Evolutionary conservation across 192 early-diverging fungal genomes (phyloP).

Genomic region (Backusella parvicylindrica): DNA sequence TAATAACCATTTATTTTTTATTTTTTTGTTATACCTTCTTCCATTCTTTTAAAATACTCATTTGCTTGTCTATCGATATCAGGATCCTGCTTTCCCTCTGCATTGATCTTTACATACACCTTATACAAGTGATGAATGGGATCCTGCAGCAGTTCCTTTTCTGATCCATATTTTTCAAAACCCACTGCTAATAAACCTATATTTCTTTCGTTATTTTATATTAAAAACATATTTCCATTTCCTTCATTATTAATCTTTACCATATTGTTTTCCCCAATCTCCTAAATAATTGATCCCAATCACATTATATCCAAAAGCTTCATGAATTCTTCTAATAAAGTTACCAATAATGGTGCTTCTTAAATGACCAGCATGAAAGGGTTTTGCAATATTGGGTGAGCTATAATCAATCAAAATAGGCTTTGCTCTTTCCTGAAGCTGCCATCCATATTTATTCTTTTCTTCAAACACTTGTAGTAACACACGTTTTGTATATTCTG

Average conservation of each 20-base stretch:
- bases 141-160: constrained; percentile 65
- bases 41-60: constrained; percentile 87
- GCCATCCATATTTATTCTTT: constrained; percentile 52
- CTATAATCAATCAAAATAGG: constrained; percentile 86
- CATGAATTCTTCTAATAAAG: constrained; percentile 73
- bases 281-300: constrained; percentile 94
- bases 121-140: constrained; percentile 88
- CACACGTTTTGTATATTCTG: constrained; percentile 41
- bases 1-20: not conserved
- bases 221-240: not conserved
- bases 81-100: constrained; percentile 58
- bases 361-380: constrained; percentile 96
- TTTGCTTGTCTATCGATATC: constrained; percentile 73
- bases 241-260: constrained; percentile 29
- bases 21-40: constrained; percentile 43
- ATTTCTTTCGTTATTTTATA: not conserved
- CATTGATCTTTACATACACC: constrained; percentile 85
- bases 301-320: constrained; percentile 78
- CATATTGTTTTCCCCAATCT: constrained; percentile 99
- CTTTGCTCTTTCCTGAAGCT: constrained; percentile 30
- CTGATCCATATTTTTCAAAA: constrained; percentile 72
- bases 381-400: constrained; percentile 97
- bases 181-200: constrained; percentile 85
- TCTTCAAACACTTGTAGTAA: constrained; percentile 49
- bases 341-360: constrained; percentile 96